phyloP scores from a whole-genome alignment of 768 basidiomycete genomes.

The Macrocybe gigantea region DNA sequence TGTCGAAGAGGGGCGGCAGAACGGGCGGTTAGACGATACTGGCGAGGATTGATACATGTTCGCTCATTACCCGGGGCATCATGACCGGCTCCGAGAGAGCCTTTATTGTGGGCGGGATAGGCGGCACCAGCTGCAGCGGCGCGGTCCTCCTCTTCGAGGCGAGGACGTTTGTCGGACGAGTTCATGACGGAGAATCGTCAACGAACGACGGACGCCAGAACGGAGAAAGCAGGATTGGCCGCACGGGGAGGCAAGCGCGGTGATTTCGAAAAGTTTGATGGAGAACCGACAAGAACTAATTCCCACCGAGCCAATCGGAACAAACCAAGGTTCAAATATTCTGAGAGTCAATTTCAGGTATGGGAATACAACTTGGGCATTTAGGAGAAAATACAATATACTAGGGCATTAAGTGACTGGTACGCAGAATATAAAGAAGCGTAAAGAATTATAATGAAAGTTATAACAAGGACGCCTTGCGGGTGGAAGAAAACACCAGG shows the following conservation, averaged over 20 bases:
- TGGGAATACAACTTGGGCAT: background rate
- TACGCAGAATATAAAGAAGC: slow-evolving; percentile 5
- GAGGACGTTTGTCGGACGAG: slow-evolving; percentile 44
- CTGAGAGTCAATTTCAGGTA: slow-evolving; percentile 10
- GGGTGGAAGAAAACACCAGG: slow-evolving; percentile 12
- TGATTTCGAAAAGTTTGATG: slow-evolving; percentile 55
- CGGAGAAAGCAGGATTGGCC: slow-evolving; percentile 53
- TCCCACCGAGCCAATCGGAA: slow-evolving; percentile 68
- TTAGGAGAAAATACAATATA: slow-evolving; percentile 1
- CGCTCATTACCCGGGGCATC: slow-evolving; percentile 32
- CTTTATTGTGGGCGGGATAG: slow-evolving; percentile 15
- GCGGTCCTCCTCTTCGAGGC: slow-evolving; percentile 36
- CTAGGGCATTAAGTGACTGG: slow-evolving; percentile 5
- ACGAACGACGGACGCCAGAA: slow-evolving; percentile 39
- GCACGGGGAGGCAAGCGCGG: slow-evolving; percentile 60
- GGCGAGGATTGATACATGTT: slow-evolving; percentile 9
- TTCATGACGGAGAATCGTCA: slow-evolving; percentile 45
- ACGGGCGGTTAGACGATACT: slow-evolving; percentile 12
- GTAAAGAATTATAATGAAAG: slow-evolving; percentile 13
- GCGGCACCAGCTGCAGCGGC: slow-evolving; percentile 16
- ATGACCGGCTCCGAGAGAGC: slow-evolving; percentile 16
- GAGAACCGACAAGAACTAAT: slow-evolving; percentile 39
- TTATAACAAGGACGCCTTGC: slow-evolving; percentile 1
- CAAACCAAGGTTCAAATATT: slow-evolving; percentile 31
- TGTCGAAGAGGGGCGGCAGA: slow-evolving; percentile 14